These are phyloP conservation scores for Lachnellula hyalina DNA, from an alignment of 2,329 filamentous ascomycete genomes.

Conservation along the genomic window DNA sequence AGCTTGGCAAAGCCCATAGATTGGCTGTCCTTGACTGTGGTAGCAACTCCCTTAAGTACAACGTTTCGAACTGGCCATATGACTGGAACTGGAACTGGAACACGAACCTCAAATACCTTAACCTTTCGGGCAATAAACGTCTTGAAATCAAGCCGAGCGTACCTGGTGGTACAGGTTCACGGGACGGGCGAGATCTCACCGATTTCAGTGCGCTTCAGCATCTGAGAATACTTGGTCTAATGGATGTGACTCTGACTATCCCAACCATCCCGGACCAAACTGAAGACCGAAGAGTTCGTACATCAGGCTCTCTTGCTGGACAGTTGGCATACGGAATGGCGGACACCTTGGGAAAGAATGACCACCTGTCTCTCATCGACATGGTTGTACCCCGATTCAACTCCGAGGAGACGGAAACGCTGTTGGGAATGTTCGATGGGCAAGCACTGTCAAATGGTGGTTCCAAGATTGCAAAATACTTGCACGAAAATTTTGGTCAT, in stretches of 20 bases:
- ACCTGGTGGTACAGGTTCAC: conserved; percentile 64
- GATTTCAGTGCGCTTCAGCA: conserved; percentile 85
- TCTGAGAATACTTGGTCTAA: conserved; percentile 82
- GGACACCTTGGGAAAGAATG: conserved; percentile 85
- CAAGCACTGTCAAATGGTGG: conserved; percentile 84
- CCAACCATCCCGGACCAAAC: conserved; percentile 92
- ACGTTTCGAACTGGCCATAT: conserved; percentile 97
- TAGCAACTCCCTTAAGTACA: conserved; percentile 95
- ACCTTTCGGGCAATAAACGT: conserved; percentile 93
- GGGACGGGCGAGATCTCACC: conserved; percentile 67
- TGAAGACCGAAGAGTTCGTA: conserved; percentile 89
- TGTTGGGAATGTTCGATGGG: conserved; percentile 94
- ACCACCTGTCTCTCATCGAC: conserved; percentile 93
- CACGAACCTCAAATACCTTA: conserved; percentile 87
- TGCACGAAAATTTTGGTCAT: conserved; percentile 91
- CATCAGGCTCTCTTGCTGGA: conserved; percentile 90
- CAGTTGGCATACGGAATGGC: conserved; percentile 96
- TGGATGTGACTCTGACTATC: conserved; percentile 95
- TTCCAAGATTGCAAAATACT: conserved; percentile 91
- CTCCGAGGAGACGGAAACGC: conserved; percentile 80
- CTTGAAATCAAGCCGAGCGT: conserved; percentile 80
- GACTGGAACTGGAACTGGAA: conserved; percentile 99
- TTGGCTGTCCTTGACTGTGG: conserved; percentile 89
- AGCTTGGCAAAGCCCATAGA: conserved; percentile 90
- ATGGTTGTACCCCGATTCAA: conserved; percentile 91